Conservation (phyloP, 2,329 filamentous ascomycete genomes). For the Hypoxylon sp. region DNA sequence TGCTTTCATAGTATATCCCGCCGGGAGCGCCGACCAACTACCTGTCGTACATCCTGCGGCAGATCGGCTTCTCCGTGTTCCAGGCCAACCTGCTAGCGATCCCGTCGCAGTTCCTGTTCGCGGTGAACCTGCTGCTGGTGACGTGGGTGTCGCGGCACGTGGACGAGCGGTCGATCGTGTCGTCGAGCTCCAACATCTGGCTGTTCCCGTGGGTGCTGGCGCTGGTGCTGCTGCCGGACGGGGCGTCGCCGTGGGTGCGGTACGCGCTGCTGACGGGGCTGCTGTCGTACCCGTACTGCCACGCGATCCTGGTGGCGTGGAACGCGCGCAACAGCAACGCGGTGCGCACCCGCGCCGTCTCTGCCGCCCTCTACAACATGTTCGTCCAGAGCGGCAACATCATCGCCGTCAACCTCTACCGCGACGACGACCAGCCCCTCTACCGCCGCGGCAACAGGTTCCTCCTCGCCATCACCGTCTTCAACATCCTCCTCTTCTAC, state of each 20-base stretch:
- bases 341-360: slow-evolving; percentile 57
- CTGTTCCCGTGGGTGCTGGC: slow-evolving; percentile 58
- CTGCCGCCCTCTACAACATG: slow-evolving; percentile 60
- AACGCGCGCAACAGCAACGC: slow-evolving; percentile 57
- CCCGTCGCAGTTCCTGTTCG: slow-evolving; percentile 57
- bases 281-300: slow-evolving; percentile 58
- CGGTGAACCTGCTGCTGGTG: slow-evolving; percentile 49
- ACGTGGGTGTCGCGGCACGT: slow-evolving; percentile 39
- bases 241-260: slow-evolving; percentile 52
- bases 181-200: slow-evolving; percentile 58
- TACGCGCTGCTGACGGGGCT: slow-evolving; percentile 52
- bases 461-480: slow-evolving; percentile 56
- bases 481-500: slow-evolving; percentile 57
- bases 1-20: slow-evolving; percentile 66
- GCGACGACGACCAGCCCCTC: slow-evolving; percentile 61
- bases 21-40: slow-evolving; percentile 58
- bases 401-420: slow-evolving; percentile 60
- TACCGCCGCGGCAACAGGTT: slow-evolving; percentile 60
- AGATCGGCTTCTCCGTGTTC: slow-evolving; percentile 67
- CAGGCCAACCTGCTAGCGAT: slow-evolving; percentile 70
- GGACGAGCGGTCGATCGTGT: slow-evolving; percentile 56
- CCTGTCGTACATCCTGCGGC: slow-evolving; percentile 65
- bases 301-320: slow-evolving; percentile 58
- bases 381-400: slow-evolving; percentile 55
- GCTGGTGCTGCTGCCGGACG: slow-evolving; percentile 50